A percentile compares a stretch with the other conserved stretches of the same genome.
These are phyloP conservation scores for Metschnikowia peoriensis DNA, from an alignment of 805 yeast genomes.

Conservation along the genomic window DNA sequence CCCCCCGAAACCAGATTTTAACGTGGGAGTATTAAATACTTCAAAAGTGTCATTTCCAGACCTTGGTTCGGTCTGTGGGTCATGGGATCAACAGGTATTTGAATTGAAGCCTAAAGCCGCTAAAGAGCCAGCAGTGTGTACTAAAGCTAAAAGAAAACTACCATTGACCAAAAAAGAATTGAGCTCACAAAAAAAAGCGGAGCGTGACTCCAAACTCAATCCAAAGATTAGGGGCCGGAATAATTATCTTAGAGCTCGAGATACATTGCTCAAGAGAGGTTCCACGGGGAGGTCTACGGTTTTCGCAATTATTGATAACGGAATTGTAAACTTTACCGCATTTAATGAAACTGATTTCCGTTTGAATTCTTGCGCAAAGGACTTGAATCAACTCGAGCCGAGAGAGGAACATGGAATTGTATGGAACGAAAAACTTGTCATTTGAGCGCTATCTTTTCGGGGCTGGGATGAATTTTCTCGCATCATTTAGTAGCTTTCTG, in stretches of 20 bases:
- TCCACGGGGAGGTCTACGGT: constrained; percentile 45
- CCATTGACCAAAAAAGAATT: constrained; percentile 25
- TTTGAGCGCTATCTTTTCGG: background rate
- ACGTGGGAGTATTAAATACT: constrained; percentile 57
- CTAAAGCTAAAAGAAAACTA: background rate
- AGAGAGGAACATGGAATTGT: constrained; percentile 15
- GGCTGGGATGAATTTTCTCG: background rate
- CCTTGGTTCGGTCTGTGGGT: constrained; percentile 36
- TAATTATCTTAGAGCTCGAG: constrained; percentile 27
- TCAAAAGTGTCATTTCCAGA: constrained; percentile 46
- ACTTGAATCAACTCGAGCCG: constrained; percentile 9
- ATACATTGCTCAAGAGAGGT: constrained; percentile 52
- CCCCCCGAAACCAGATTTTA: constrained; percentile 76
- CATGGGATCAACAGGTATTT: constrained; percentile 21
- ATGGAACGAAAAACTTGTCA: constrained; percentile 14
- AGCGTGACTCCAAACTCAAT: constrained; percentile 28
- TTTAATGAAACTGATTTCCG: constrained; percentile 52
- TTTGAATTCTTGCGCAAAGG: constrained; percentile 11
- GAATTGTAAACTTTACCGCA: constrained; percentile 66
- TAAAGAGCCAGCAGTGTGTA: constrained; percentile 7
- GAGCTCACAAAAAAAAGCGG: constrained; percentile 22
- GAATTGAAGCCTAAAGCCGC: background rate
- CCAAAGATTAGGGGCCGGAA: constrained; percentile 25
- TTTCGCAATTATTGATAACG: constrained; percentile 72
- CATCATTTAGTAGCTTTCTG: background rate